Base-by-base conservation (phyloP, 2,329 filamentous ascomycete species). In the Ustulina deusta region DNA sequence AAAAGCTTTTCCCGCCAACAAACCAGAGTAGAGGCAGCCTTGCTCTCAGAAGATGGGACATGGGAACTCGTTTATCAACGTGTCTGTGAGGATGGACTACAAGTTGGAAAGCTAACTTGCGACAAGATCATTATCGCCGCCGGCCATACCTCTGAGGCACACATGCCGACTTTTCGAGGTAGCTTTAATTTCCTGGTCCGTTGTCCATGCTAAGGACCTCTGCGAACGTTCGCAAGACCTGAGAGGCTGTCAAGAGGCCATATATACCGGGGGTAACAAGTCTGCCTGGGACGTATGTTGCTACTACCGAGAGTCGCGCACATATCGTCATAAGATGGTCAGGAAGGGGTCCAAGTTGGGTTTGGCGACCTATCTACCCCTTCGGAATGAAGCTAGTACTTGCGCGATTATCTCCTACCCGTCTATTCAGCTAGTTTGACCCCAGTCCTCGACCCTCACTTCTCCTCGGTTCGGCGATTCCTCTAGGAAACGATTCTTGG, bases 281-380 rank as follows among this genome's bases (percentile, higher is more conserved):
- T 66, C 66, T 4, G 63, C 66, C n/a, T 69, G 66, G 66, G 66
- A 69, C 20, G 63, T 63, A 22, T 69, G 58, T 65, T 15, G 65
- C 61, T 27, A 56, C 49, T n/a, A 29, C 32, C 3, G 60, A 58
- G 13, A 40, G 55, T 11, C 54, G 52, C 36, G 66, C 63, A 20
- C 66, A 63, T 11, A 57, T 69, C 59, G 49, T 66, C 1, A 63
- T 69, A 44, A 57, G 63, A 25, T 63, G 38, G 20, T 63, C 59
- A 1, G 63, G 66, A 55, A 63, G 66, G 6, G 58, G 66, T 13
- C 66, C 63, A 3, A 61, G 66, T 55, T 65, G 66, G 62, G 62
- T 69, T 17, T 69, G 66, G 66, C 54, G 66, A 34, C 66, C 62
- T 13, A 55, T 66, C 17, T 40, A 29, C 44, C 13, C 60, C 20